A percentile compares a stretch with the other conserved stretches of the same genome.
phyloP scores from a whole-genome alignment of 495 filamentous ascomycete species.

The Neurospora discreta region DNA sequence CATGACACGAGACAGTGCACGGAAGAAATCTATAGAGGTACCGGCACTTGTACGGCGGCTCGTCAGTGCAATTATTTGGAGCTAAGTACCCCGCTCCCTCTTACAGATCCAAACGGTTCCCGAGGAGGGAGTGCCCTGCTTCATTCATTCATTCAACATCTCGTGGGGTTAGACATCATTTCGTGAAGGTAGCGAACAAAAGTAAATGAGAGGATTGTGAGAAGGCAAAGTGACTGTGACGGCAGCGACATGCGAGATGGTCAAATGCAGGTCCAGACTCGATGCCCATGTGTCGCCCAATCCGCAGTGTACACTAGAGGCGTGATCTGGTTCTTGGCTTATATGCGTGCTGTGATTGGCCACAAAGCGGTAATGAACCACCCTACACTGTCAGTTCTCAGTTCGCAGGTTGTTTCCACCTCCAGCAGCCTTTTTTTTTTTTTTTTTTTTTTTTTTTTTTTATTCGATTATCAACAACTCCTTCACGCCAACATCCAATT shows the following conservation, averaged over 20 bases:
- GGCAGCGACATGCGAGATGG: not conserved
- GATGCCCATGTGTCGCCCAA: not conserved
- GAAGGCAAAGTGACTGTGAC: not conserved
- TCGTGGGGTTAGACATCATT: not conserved
- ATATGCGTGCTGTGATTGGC: not conserved
- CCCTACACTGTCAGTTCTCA: not conserved
- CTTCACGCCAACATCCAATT: not conserved
- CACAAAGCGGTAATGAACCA: not conserved
- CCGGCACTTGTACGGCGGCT: not conserved
- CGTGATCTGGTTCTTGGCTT: not conserved
- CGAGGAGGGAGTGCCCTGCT: not conserved
- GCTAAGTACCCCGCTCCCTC: not conserved
- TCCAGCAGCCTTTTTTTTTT: not conserved
- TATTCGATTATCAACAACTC: not conserved
- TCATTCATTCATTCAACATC: not conserved
- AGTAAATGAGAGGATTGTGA: not conserved
- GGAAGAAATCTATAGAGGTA: not conserved
- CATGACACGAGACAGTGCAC: not conserved
- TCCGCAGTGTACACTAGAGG: not conserved
- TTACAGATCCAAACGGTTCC: not conserved
- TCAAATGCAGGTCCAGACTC: not conserved
- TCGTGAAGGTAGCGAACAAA: not conserved
- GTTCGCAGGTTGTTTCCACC: not conserved
- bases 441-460: not conserved
- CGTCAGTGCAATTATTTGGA: not conserved